phyloP scores from a whole-genome alignment of 257 asterid species.

The Capsicum baccatum region DNA sequence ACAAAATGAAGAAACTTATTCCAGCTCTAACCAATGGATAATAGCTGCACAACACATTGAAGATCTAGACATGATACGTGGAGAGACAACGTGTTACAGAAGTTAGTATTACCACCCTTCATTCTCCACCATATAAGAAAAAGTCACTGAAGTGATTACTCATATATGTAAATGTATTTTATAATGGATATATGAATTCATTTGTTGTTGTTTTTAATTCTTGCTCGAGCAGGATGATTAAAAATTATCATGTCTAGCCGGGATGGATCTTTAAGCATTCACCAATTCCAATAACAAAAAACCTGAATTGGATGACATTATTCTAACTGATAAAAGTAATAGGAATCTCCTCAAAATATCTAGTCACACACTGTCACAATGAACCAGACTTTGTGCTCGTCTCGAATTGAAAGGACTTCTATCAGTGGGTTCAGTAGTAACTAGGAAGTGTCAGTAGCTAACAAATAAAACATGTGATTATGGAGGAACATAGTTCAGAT shows the following conservation, averaged over 20 bases:
- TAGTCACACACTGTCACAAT: no score
- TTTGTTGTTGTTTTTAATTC: no score
- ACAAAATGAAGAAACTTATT: neutral
- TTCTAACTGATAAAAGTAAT: no score
- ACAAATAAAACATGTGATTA: neutral
- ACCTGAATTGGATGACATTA: no score
- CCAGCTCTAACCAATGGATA: neutral
- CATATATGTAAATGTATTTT: no score
- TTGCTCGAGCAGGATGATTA: no score
- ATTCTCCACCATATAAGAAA: neutral
- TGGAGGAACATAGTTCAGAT: neutral
- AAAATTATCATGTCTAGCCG: no score
- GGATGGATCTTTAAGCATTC: no score
- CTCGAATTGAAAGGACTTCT: neutral
- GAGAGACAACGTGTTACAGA: neutral
- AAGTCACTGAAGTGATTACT: neutral
- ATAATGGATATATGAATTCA: no score
- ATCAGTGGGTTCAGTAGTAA: neutral
- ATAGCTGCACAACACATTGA: neutral
- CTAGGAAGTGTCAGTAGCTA: neutral
- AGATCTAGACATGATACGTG: neutral
- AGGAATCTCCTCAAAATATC: no score
- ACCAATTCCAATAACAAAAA: no score
- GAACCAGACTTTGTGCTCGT: neutral
- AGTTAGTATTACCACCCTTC: constrained; percentile 2